Evolutionary conservation across 805 yeast species (phyloP).

Genomic region (Pichia pseudocactophila): DNA sequence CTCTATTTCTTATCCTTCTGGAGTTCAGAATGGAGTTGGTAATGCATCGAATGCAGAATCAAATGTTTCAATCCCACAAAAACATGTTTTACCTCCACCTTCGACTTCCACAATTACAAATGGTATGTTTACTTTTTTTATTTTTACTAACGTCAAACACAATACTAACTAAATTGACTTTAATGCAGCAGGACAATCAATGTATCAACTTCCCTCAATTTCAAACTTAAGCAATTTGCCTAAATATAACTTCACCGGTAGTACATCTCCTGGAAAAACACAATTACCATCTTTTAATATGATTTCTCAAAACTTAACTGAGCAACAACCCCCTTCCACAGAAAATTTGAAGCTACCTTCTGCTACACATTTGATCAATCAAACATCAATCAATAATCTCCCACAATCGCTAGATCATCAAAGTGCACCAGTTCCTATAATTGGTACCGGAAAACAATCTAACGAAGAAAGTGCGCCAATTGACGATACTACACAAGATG

Average conservation of each 20-base stretch:
- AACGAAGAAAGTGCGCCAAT: neutral
- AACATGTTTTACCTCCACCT: constrained; percentile 11
- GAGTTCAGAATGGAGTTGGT: neutral
- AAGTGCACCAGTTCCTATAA: constrained; percentile 10
- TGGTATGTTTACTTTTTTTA: constrained; percentile 4
- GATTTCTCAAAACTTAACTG: constrained; percentile 11
- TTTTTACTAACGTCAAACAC: neutral
- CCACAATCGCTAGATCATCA: neutral
- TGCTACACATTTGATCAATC: constrained; percentile 5
- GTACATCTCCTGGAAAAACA: constrained; percentile 1
- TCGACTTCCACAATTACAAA: constrained; percentile 12
- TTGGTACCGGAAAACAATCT: neutral
- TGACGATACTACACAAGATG: constrained; percentile 2
- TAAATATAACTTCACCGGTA: constrained; percentile 24
- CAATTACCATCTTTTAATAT: constrained; percentile 14
- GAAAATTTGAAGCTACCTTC: constrained; percentile 8
- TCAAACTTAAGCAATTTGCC: constrained; percentile 43
- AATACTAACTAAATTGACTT: constrained; percentile 6
- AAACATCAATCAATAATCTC: neutral
- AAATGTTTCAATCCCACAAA: constrained; percentile 4
- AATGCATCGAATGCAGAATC: neutral
- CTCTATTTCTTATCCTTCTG: neutral
- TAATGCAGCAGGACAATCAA: constrained; percentile 31
- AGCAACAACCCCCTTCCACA: neutral
- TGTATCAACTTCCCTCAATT: constrained; percentile 43